phyloP scores from a whole-genome alignment of 2,329 filamentous ascomycete species.

The Arthrobotrys sphaeroides region DNA sequence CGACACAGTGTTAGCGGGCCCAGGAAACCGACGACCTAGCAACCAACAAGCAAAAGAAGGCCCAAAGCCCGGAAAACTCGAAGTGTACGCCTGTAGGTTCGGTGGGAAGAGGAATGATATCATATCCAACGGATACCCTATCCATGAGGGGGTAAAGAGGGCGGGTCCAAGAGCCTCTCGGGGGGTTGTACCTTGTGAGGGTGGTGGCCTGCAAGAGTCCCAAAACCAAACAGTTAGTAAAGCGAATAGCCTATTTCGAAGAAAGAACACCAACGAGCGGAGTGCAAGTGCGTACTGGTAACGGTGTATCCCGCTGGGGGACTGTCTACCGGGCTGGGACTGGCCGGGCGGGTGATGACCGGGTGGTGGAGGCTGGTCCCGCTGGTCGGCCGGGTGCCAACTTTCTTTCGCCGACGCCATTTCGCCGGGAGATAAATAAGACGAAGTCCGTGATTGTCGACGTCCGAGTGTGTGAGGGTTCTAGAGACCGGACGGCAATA shows the following conservation, averaged over 20 bases:
- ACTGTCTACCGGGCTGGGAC: conserved; percentile 42
- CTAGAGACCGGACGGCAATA: not conserved
- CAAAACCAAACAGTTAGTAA: conserved; percentile 15
- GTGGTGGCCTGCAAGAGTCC: conserved; percentile 30
- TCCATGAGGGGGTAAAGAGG: not conserved
- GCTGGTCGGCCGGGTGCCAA: conserved; percentile 51
- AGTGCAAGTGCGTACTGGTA: conserved; percentile 40
- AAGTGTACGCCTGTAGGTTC: not conserved
- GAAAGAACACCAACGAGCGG: not conserved
- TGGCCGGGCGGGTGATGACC: conserved; percentile 38
- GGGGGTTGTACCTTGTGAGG: conserved; percentile 40
- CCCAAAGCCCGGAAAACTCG: conserved; percentile 4
- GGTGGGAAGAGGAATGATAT: not conserved
- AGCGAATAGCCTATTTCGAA: not conserved
- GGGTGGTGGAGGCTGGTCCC: conserved; percentile 47
- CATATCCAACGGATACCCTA: not conserved
- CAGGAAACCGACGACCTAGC: not conserved
- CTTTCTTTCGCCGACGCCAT: conserved; percentile 52
- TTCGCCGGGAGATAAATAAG: conserved; percentile 2
- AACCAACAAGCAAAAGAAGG: not conserved
- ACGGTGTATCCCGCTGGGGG: conserved; percentile 39
- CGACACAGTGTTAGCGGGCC: not conserved
- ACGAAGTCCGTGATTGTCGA: conserved; percentile 1
- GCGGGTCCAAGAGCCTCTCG: not conserved
- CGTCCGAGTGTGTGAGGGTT: not conserved